Percentiles rank a stretch among this genome's conserved stretches.
Conservation (phyloP, 208 protist species). For the Leishmania tarentolae region DNA sequence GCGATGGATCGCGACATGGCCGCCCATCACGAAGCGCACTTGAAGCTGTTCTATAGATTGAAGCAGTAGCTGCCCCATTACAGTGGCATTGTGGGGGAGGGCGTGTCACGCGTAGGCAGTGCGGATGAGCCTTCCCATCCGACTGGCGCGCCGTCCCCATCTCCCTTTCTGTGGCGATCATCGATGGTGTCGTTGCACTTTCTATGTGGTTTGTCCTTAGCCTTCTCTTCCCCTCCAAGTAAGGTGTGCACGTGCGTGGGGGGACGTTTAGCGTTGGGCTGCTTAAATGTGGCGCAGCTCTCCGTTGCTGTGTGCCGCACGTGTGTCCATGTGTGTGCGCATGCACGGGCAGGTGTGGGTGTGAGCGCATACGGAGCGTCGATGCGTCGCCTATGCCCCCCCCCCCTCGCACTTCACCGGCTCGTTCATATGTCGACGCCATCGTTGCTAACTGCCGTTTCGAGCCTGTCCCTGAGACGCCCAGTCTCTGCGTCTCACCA, state of each 20-base stretch:
- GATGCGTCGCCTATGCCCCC: background rate
- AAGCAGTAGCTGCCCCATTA: background rate
- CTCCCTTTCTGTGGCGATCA: background rate
- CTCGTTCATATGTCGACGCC: background rate
- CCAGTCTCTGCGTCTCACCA: background rate
- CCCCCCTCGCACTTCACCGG: constrained; percentile 6
- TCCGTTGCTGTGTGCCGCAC: background rate
- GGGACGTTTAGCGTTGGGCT: background rate
- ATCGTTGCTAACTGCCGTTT: background rate
- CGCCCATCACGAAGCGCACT: background rate
- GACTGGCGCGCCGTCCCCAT: background rate
- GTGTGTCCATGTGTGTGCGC: background rate
- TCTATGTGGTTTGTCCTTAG: background rate
- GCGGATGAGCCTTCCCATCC: too few species aligned
- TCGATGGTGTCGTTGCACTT: background rate
- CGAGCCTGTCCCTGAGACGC: background rate
- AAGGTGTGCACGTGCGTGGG: background rate
- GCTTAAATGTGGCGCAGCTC: too few species aligned
- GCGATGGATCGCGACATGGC: constrained; percentile 21
- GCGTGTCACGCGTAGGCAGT: too few species aligned
- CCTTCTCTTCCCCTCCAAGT: background rate
- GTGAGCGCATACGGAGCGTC: background rate
- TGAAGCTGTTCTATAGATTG: constrained; percentile 15
- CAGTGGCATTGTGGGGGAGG: too few species aligned
- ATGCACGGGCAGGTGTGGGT: background rate